A percentile compares a stretch with the other conserved stretches of the same genome.
Evolutionary conservation across 2,329 filamentous ascomycete species (phyloP).

Genomic region (Pseudocercospora fijiensis): DNA sequence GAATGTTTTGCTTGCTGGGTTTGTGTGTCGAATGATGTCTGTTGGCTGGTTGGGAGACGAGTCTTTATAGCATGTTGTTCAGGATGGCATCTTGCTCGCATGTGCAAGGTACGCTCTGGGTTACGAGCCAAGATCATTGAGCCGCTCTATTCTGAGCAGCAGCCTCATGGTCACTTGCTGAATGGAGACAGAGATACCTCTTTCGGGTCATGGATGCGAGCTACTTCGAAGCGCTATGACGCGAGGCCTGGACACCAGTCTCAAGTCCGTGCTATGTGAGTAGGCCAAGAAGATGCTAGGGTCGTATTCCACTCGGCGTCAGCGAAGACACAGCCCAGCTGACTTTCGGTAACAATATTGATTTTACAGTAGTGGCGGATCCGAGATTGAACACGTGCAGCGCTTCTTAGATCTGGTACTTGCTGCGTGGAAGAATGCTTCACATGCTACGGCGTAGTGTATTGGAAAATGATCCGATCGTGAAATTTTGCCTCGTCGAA

Average conservation of each 20-base stretch:
- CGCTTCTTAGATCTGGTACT: neutral
- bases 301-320: slow-evolving; percentile 5
- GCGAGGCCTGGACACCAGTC: neutral
- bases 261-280: neutral
- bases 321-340: slow-evolving; percentile 1
- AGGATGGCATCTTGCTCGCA: neutral
- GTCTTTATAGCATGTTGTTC: neutral
- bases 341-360: neutral
- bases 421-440: neutral
- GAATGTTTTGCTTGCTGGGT: neutral
- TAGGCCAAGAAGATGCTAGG: slow-evolving; percentile 5
- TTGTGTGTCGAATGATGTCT: neutral
- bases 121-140: slow-evolving; percentile 1
- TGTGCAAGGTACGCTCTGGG: neutral
- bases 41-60: neutral
- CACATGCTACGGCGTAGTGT: neutral
- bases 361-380: neutral
- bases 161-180: neutral
- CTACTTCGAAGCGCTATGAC: neutral
- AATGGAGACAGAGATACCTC: neutral
- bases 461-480: neutral
- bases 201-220: neutral
- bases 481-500: neutral
- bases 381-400: neutral
- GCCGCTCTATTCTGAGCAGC: slow-evolving; percentile 6